Evolutionary conservation across 2,329 filamentous ascomycete species (phyloP).

Genomic region (Blumeria hordei): DNA sequence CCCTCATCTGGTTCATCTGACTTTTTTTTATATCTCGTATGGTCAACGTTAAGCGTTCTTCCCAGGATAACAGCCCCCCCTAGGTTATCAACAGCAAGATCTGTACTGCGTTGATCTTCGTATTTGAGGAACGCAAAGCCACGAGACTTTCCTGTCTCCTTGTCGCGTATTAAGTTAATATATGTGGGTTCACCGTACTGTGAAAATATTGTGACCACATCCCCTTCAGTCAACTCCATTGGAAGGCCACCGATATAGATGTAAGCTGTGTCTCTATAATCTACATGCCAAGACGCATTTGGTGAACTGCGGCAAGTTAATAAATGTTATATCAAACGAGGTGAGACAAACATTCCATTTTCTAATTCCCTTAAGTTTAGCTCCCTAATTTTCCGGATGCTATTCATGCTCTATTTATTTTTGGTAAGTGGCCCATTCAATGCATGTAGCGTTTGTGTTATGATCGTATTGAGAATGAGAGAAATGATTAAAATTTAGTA

Average conservation of each 20-base stretch:
- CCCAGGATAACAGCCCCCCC: slow-evolving; percentile 68
- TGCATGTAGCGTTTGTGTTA: too few relatives aligned
- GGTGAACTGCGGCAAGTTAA: slow-evolving; percentile 31
- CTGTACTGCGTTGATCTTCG: slow-evolving; percentile 88
- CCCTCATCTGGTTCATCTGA: slow-evolving; percentile 51
- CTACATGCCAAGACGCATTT: slow-evolving; percentile 84
- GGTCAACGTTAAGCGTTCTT: slow-evolving; percentile 65
- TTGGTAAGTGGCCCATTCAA: too few relatives aligned
- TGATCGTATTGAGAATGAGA: too few relatives aligned
- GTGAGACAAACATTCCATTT: slow-evolving; percentile 43
- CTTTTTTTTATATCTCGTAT: slow-evolving; percentile 70
- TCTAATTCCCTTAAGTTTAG: slow-evolving; percentile 92
- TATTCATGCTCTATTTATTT: slow-evolving; percentile 42
- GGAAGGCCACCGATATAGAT: slow-evolving; percentile 88
- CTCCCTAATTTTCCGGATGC: slow-evolving; percentile 73
- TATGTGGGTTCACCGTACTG: slow-evolving; percentile 91
- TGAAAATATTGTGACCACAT: slow-evolving; percentile 88
- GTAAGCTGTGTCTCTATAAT: slow-evolving; percentile 94
- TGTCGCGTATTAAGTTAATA: slow-evolving; percentile 78
- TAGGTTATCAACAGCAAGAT: slow-evolving; percentile 88
- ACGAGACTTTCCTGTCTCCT: slow-evolving; percentile 82
- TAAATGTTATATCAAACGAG: neutral
- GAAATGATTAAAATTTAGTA: too few relatives aligned
- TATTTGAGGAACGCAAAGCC: slow-evolving; percentile 96
- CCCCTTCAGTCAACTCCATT: slow-evolving; percentile 82